These are phyloP conservation scores for Pestalotiopsis sp. DNA, from an alignment of 2,329 filamentous ascomycete genomes.

Conservation along the genomic window DNA sequence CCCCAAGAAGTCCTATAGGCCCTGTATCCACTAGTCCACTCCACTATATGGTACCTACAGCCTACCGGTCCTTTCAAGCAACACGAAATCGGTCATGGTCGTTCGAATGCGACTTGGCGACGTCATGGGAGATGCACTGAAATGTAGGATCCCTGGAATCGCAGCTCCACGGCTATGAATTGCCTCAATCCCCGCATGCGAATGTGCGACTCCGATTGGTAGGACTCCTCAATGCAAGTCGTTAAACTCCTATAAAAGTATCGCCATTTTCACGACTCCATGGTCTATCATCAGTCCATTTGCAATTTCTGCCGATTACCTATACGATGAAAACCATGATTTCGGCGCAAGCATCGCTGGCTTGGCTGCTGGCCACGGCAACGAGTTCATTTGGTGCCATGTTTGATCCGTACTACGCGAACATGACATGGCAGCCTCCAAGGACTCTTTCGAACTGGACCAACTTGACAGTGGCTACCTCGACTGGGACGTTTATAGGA, in stretches of 20 bases:
- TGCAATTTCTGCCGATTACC: not conserved
- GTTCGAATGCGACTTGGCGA: not conserved
- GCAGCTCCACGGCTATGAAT: not conserved
- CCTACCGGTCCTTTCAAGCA: not conserved
- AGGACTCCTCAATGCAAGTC: no score
- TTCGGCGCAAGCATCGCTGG: not conserved
- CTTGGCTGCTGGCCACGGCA: not conserved
- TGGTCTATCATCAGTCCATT: no score
- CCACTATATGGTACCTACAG: not conserved
- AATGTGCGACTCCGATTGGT: no score
- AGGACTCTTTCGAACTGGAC: not conserved
- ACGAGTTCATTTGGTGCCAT: not conserved
- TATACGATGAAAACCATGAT: not conserved
- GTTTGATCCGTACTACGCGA: slow-evolving; percentile 2
- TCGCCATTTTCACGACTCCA: no score
- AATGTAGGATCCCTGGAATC: not conserved
- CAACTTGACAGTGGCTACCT: not conserved
- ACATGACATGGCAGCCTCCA: not conserved
- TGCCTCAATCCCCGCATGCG: not conserved
- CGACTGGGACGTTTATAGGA: slow-evolving; percentile 1
- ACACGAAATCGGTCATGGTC: not conserved
- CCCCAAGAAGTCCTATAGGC: not conserved
- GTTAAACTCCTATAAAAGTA: no score
- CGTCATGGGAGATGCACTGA: not conserved
- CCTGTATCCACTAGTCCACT: not conserved